Evolutionary conservation across 257 asterid species (phyloP).

Genomic region (Solanum peruvianum): DNA sequence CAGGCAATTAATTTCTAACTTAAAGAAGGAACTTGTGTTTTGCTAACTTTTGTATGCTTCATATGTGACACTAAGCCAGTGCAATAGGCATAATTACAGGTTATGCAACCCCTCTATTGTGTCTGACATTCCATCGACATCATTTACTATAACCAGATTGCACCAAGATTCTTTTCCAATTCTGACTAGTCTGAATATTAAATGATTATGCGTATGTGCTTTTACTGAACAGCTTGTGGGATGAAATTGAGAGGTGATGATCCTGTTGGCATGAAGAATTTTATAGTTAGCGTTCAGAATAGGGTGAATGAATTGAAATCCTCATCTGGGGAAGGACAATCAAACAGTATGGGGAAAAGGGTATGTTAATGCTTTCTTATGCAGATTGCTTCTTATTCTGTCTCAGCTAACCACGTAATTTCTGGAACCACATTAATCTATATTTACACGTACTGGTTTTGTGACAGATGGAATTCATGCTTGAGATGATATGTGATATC

Average conservation of each 20-base stretch:
- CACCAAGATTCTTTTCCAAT: not conserved
- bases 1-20: not conserved
- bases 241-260: constrained; percentile 90
- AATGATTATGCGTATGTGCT: not conserved
- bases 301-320: constrained; percentile 72
- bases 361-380: constrained; percentile 21
- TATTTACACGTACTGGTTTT: not conserved
- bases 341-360: constrained; percentile 51
- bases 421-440: not conserved
- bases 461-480: constrained; percentile 88
- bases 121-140: not conserved
- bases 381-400: not conserved
- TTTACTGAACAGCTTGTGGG: constrained; percentile 67
- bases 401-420: not conserved
- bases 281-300: constrained; percentile 60
- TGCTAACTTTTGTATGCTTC: not conserved
- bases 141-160: not conserved
- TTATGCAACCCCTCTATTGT: not conserved
- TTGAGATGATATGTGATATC: constrained; percentile 78
- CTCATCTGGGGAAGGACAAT: constrained; percentile 43
- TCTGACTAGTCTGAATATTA: not conserved
- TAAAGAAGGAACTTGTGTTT: not conserved
- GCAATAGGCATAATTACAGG: not conserved
- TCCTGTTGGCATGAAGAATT: constrained; percentile 86
- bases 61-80: not conserved